phyloP scores from a whole-genome alignment of 2,329 filamentous ascomycete species.

The Ophiosphaerella herpotricha region DNA sequence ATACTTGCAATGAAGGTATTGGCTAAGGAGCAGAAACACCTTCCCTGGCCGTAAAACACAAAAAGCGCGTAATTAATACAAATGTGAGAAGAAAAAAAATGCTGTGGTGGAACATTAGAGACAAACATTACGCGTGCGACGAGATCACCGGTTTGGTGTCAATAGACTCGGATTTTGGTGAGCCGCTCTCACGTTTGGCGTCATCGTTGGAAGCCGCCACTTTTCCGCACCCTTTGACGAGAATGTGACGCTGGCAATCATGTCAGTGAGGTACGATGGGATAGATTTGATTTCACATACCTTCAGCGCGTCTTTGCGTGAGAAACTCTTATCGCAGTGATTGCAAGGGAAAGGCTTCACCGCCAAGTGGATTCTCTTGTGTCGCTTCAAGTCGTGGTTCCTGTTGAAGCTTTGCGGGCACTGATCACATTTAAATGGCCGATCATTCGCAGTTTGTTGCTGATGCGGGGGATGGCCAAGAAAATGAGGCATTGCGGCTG shows the following conservation, averaged over 20 bases:
- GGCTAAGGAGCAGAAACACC: neutral
- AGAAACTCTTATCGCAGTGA: slow-evolving; percentile 95
- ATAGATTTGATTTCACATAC: slow-evolving; percentile 57
- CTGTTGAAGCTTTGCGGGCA: slow-evolving; percentile 94
- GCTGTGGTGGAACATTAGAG: neutral
- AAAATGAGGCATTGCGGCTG: slow-evolving; percentile 67
- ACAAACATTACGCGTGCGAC: slow-evolving; percentile 23
- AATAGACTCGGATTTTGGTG: slow-evolving; percentile 35
- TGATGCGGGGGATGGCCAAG: slow-evolving; percentile 59
- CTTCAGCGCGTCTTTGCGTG: slow-evolving; percentile 94
- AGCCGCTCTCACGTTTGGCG: slow-evolving; percentile 41
- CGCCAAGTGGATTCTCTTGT: slow-evolving; percentile 91
- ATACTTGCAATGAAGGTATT: slow-evolving; percentile 31
- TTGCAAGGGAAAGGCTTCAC: slow-evolving; percentile 94
- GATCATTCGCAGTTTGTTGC: slow-evolving; percentile 67
- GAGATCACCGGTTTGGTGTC: slow-evolving; percentile 36
- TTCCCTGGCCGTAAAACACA: slow-evolving; percentile 9
- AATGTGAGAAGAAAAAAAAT: slow-evolving; percentile 29
- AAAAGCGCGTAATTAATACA: slow-evolving; percentile 42
- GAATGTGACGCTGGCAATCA: slow-evolving; percentile 61
- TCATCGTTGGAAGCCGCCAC: slow-evolving; percentile 37
- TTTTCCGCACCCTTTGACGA: slow-evolving; percentile 71
- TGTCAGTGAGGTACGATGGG: slow-evolving; percentile 41
- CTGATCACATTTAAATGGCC: slow-evolving; percentile 92
- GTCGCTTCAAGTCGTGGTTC: slow-evolving; percentile 94